Base-by-base conservation (phyloP, 2,329 filamentous ascomycete genomes). In the Monilinia aucupariae region DNA sequence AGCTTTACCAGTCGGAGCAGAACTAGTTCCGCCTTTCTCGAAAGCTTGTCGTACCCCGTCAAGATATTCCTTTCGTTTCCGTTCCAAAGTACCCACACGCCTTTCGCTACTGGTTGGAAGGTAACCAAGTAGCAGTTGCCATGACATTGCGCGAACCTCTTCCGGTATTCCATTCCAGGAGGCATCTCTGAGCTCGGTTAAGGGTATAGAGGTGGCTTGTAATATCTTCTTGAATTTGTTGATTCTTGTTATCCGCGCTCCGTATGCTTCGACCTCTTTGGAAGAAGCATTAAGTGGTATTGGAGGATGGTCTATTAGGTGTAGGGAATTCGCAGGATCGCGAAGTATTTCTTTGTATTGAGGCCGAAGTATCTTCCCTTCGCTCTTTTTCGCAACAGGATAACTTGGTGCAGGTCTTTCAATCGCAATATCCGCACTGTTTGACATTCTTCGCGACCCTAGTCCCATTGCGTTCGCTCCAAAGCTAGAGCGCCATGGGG, bases 191-290 rank as follows among this genome's bases (percentile, higher is more conserved):
- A 99, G 81, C 60, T 97, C 93, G 22, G 88, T 80, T 2, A 97
- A 78, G 2, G 91, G 88, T 70, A 99, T 94, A 1, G 90, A 92
- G 48, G 91, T 96, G 27, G 93, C 86, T 77, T 99, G 94, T 8
- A 99, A 81, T 59, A 99, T 90, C 71, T 89, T 89, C 76, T 99
- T 99, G 79, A 99, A 99, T 74, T 97, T 97, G 78, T 99, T 97
- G 74, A 99, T 99, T 66, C 94, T 87, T 8, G 90, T 89, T 70
- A 96, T 94, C 65, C 91, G 86, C 51, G 92, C 89, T 63, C 90
- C 92, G 73, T 96, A 87, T 15, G 87, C 88, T 73, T 97, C 93
- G 22, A 88, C 80, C 73, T 97, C 91, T 74, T 96, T 97, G 1
- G 87, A 82, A 0, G 86, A 84, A 2, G 92, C 91, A 72, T 89